Evolutionary conservation across 2,329 filamentous ascomycete genomes (phyloP).

Genomic region (Colletotrichum sp.): DNA sequence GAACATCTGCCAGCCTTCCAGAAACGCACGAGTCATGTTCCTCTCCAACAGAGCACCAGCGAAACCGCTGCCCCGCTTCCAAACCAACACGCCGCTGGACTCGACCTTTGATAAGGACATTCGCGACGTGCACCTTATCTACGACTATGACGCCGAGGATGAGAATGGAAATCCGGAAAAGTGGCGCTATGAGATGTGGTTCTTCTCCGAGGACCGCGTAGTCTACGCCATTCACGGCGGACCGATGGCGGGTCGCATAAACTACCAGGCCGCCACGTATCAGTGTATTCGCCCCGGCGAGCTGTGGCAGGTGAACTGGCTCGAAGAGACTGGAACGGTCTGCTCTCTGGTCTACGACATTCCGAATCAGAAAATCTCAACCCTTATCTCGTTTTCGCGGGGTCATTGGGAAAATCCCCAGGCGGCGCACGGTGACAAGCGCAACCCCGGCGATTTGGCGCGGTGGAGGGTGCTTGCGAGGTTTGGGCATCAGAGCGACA

Average conservation of each 20-base stretch:
- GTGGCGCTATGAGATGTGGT: slow-evolving; percentile 69
- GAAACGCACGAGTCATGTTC: slow-evolving; percentile 14
- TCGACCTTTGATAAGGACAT: slow-evolving; percentile 54
- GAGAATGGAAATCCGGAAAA: slow-evolving; percentile 55
- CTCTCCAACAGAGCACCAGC: slow-evolving; percentile 12
- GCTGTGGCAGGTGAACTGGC: slow-evolving; percentile 66
- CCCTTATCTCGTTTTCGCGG: slow-evolving; percentile 58
- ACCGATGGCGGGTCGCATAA: slow-evolving; percentile 60
- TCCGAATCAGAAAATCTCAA: slow-evolving; percentile 50
- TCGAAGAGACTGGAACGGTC: slow-evolving; percentile 65
- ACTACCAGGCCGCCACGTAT: slow-evolving; percentile 59
- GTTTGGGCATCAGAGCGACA: slow-evolving; percentile 54
- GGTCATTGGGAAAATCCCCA: slow-evolving; percentile 59
- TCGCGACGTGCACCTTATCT: slow-evolving; percentile 58
- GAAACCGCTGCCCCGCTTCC: slow-evolving; percentile 19
- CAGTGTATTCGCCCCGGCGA: slow-evolving; percentile 64
- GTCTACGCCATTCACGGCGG: slow-evolving; percentile 66
- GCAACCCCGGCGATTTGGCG: slow-evolving; percentile 53
- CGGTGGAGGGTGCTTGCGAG: slow-evolving; percentile 55
- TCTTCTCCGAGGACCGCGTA: slow-evolving; percentile 57
- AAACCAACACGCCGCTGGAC: slow-evolving; percentile 22
- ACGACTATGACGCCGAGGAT: slow-evolving; percentile 59
- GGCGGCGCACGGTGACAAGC: slow-evolving; percentile 61
- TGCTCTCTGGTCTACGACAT: slow-evolving; percentile 63
- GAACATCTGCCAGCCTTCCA: neutral